A percentile compares a stretch with the other conserved stretches of the same genome.
phyloP scores from a whole-genome alignment of 1,284 basidiomycete species.

The Papiliotrema terrestris region DNA sequence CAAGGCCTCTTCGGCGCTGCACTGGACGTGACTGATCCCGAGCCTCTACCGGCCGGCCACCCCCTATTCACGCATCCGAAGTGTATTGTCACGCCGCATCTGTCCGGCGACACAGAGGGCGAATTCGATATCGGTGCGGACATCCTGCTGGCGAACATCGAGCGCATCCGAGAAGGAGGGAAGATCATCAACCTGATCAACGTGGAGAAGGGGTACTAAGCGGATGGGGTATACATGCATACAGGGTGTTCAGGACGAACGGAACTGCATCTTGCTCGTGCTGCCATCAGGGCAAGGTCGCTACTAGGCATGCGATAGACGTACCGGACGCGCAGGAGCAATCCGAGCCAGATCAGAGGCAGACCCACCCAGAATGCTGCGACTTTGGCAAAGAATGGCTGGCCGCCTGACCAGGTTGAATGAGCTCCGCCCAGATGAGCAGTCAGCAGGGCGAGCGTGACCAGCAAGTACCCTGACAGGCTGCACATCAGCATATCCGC shows the following conservation, averaged over 20 bases:
- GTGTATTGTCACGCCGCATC: constrained; percentile 44
- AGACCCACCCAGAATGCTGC: constrained; percentile 38
- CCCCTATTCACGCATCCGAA: constrained; percentile 42
- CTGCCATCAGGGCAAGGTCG: constrained; percentile 6
- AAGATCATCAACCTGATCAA: constrained; percentile 42
- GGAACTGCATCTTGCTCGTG: constrained; percentile 35
- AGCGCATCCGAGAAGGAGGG: constrained; percentile 35
- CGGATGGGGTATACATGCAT: not conserved
- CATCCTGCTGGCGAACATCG: constrained; percentile 46
- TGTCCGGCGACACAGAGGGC: constrained; percentile 35
- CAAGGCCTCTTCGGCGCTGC: constrained; percentile 34
- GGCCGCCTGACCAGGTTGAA: constrained; percentile 31
- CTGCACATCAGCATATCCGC: constrained; percentile 11
- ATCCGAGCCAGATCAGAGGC: constrained; percentile 33
- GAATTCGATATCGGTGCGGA: constrained; percentile 41
- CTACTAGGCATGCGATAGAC: too few relatives aligned
- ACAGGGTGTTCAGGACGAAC: not conserved
- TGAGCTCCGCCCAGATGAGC: constrained; percentile 41
- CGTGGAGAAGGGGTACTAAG: constrained; percentile 30
- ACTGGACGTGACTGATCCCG: constrained; percentile 50
- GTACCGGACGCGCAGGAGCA: constrained; percentile 32
- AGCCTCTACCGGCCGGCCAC: constrained; percentile 44
- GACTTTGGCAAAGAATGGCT: constrained; percentile 3
- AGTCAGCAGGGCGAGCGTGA: constrained; percentile 33
- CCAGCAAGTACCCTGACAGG: constrained; percentile 41